Base-by-base conservation (phyloP, 768 basidiomycete genomes). In the Rhodosporidiobolus sp. region DNA sequence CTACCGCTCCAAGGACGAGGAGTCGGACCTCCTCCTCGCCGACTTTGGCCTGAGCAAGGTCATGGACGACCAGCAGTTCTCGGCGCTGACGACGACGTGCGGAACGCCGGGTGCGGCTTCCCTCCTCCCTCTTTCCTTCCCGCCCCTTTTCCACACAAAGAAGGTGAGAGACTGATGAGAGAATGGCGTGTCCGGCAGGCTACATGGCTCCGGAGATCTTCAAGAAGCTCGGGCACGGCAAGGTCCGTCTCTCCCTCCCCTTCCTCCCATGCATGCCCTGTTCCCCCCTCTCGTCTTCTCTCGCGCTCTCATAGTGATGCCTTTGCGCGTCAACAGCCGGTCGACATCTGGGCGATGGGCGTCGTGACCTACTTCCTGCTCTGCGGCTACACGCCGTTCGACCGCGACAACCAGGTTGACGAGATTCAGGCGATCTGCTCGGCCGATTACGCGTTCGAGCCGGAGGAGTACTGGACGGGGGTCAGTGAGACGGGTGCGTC, bases 301-400 rank as follows among this genome's bases (percentile, higher is more conserved):
- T 2, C 61, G 43, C 54, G 65, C 63, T 34, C 38, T 62, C 62
- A 52, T 62, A 56, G 61, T 62, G 63, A 20, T n/a, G 55, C n/a
- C 54, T 26, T 67, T 24, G 55, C 5, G 24, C 14, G 19, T 22
- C 20, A 57, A 8, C 43, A 53, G 26, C 22, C 43, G 12, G 38
- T 54, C 30, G 61, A 69, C 46, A 56, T 62, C 46, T 62, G 59
- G 59, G 60, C 95, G 1, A 94, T 98, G 87, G 95, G 95, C 50
- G 95, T 99, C 60, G 94, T 99, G 81, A 91, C 95, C 20, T 97
- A 97, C 83, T 96, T 96, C 88, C 84, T 97, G 7, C 88, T 97
- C 35, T 88, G 88, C 63, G 88, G 91, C 4, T 94, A 98, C 83
- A 99, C 96, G 10, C 96, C 96, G 1, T 99, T 99, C 80, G 71